Percentiles rank a stretch among this genome's conserved stretches.
These are phyloP conservation scores for Chrysanthemum makinoi DNA, from an alignment of 129 eudicot species.

Conservation along the genomic window DNA sequence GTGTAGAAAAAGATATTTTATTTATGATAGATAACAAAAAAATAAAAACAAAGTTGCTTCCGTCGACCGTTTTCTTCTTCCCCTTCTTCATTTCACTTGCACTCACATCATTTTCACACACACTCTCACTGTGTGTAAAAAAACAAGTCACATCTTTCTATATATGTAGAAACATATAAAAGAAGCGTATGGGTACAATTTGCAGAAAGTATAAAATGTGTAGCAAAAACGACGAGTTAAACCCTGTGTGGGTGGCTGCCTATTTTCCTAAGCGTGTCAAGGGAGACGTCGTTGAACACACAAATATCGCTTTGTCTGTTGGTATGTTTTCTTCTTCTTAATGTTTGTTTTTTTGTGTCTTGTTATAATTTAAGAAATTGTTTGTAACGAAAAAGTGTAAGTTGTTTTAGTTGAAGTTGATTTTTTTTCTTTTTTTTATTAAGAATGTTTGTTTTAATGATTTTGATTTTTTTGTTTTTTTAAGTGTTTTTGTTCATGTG, in stretches of 20 bases:
- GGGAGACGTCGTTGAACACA: conserved; percentile 42
- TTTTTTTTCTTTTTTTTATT: background rate
- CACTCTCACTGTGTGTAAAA: background rate
- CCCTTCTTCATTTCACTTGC: conserved; percentile 16
- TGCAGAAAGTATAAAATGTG: conserved; percentile 42
- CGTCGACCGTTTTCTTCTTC: conserved; percentile 50
- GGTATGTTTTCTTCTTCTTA: conserved; percentile 38
- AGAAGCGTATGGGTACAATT: conserved; percentile 34
- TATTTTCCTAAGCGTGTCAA: conserved; percentile 56
- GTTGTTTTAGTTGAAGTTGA: background rate
- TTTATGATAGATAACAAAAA: background rate
- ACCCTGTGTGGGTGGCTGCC: conserved; percentile 68
- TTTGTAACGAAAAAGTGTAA: background rate
- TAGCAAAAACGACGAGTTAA: conserved; percentile 50
- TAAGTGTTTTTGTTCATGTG: conserved; percentile 12
- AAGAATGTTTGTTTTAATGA: background rate
- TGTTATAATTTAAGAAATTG: background rate
- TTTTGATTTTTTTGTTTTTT: conserved; percentile 7
- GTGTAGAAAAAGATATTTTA: background rate
- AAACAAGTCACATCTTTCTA: background rate
- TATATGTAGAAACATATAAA: background rate
- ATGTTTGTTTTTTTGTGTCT: background rate
- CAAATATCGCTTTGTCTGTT: conserved; percentile 58
- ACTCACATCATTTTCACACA: conserved; percentile 8
- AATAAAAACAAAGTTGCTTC: conserved; percentile 12